A percentile compares a stretch with the other conserved stretches of the same genome.
Evolutionary conservation across 768 basidiomycete species (phyloP).

Genomic region (Tylopilus vinaceipallidus): DNA sequence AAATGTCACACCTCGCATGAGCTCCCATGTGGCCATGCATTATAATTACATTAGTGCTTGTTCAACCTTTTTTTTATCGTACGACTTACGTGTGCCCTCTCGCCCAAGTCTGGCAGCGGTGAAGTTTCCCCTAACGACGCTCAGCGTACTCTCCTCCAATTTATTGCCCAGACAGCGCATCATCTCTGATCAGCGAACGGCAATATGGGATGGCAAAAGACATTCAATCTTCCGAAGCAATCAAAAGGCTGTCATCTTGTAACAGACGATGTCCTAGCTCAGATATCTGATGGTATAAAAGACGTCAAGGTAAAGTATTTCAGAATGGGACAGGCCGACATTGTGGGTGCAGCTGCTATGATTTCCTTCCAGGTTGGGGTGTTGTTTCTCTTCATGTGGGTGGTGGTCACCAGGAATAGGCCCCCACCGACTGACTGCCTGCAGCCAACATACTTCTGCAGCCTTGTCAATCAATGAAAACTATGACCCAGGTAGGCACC

Average conservation of each 20-base stretch:
- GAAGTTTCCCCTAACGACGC: too few relatives aligned
- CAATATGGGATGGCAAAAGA: conserved; percentile 87
- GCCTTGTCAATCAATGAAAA: conserved; percentile 89
- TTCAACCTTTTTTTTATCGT: too few relatives aligned
- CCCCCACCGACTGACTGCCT: conserved; percentile 23
- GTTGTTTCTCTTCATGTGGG: conserved; percentile 85
- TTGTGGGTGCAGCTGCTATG: neutral
- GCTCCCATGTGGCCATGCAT: too few relatives aligned
- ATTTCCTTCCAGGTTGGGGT: conserved; percentile 63
- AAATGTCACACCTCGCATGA: too few relatives aligned
- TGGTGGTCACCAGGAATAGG: conserved; percentile 5
- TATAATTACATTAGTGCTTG: too few relatives aligned
- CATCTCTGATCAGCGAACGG: neutral
- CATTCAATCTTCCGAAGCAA: conserved; percentile 59
- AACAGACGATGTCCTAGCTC: conserved; percentile 67
- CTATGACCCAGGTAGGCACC: conserved; percentile 63
- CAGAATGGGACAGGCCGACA: neutral
- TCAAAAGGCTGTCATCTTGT: conserved; percentile 79
- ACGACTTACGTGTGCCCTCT: too few relatives aligned
- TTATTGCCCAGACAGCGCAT: too few relatives aligned
- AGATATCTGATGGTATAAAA: conserved; percentile 68
- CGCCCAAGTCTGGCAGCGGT: too few relatives aligned
- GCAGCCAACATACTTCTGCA: conserved; percentile 75
- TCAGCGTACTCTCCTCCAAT: too few relatives aligned
- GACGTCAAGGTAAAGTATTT: conserved; percentile 56